phyloP scores from a whole-genome alignment of 1,284 basidiomycete genomes.

The Heterobasidion occidentale region DNA sequence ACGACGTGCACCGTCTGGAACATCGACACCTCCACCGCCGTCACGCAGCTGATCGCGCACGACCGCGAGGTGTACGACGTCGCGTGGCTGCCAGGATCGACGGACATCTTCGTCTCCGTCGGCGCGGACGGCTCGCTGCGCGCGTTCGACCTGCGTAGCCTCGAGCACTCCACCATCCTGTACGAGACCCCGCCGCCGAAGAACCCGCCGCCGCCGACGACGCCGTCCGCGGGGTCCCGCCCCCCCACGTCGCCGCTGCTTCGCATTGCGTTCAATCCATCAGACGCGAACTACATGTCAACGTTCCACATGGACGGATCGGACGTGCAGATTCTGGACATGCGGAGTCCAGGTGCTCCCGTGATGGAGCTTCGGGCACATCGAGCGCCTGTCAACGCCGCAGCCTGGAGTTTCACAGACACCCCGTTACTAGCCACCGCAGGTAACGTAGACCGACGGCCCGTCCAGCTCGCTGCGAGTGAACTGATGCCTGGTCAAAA shows the following conservation, averaged over 20 bases:
- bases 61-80: conserved; percentile 98
- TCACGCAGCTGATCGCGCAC: conserved; percentile 97
- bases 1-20: conserved; percentile 97
- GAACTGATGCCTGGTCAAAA: not conserved
- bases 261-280: conserved; percentile 81
- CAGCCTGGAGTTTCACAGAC: conserved; percentile 83
- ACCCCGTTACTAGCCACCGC: conserved; percentile 79
- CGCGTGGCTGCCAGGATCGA: conserved; percentile 96
- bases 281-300: conserved; percentile 87
- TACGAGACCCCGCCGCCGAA: conserved; percentile 89
- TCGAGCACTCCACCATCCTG: conserved; percentile 97
- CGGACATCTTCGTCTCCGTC: conserved; percentile 97
- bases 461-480: conserved; percentile 4
- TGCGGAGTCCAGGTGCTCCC: conserved; percentile 89
- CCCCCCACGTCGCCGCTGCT: conserved; percentile 77
- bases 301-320: conserved; percentile 87
- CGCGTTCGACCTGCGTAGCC: conserved; percentile 91
- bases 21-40: conserved; percentile 89
- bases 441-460: conserved; percentile 35
- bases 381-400: conserved; percentile 67
- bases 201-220: conserved; percentile 53
- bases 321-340: conserved; percentile 87
- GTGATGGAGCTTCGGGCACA: conserved; percentile 87
- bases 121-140: conserved; percentile 96
- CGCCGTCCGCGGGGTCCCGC: conserved; percentile 49